phyloP scores from a whole-genome alignment of 495 filamentous ascomycete genomes.

The Barbatosphaeria neglecta region DNA sequence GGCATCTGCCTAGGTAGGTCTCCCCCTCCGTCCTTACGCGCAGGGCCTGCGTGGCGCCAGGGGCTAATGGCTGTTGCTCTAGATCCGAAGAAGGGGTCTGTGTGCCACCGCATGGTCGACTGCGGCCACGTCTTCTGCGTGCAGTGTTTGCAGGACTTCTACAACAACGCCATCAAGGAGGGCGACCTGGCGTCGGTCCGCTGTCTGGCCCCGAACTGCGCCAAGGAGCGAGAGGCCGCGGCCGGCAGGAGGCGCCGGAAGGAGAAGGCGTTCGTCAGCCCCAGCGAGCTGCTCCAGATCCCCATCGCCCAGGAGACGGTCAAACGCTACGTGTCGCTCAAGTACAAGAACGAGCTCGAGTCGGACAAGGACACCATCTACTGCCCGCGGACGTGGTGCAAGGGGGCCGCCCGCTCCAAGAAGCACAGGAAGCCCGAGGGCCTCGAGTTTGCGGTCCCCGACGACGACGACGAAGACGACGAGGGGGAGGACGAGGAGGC shows the following conservation, averaged over 20 bases:
- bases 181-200: slow-evolving; percentile 67
- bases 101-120: slow-evolving; percentile 63
- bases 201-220: slow-evolving; percentile 68
- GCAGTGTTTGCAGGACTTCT: slow-evolving; percentile 75
- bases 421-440: slow-evolving; percentile 60
- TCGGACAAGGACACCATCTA: slow-evolving; percentile 87
- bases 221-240: slow-evolving; percentile 41
- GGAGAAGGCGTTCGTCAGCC: slow-evolving; percentile 56
- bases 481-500: slow-evolving; percentile 32
- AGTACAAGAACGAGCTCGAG: slow-evolving; percentile 84
- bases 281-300: slow-evolving; percentile 82
- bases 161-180: slow-evolving; percentile 74
- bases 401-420: slow-evolving; percentile 74
- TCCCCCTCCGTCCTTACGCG: neutral
- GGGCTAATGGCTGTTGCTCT: neutral
- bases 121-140: slow-evolving; percentile 90
- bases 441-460: slow-evolving; percentile 32
- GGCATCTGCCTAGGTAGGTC: slow-evolving; percentile 62
- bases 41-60: too few species aligned
- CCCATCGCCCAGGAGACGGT: slow-evolving; percentile 61
- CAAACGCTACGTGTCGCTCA: slow-evolving; percentile 75
- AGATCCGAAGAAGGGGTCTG: slow-evolving; percentile 81
- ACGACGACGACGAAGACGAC: slow-evolving; percentile 38
- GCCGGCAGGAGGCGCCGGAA: slow-evolving; percentile 24
- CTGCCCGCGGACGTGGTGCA: slow-evolving; percentile 88